Evolutionary conservation across 83 land plant species (phyloP).

Genomic region (Diphasiastrum complanatum): DNA sequence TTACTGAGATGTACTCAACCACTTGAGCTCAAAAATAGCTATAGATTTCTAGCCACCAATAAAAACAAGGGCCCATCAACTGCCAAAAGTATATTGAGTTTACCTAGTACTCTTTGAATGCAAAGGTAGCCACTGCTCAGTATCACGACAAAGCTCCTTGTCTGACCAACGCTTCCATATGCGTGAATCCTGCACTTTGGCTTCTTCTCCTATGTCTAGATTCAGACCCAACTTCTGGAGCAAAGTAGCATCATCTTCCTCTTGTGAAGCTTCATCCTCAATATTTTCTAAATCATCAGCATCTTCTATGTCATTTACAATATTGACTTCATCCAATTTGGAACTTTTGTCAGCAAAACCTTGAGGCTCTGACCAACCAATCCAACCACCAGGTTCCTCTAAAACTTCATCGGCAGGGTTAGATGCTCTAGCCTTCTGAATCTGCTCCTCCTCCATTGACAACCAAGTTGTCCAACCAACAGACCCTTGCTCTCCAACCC

Average conservation of each 20-base stretch:
- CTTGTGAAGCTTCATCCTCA: constrained; percentile 34
- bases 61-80: constrained; percentile 9
- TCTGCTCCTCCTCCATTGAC: constrained; percentile 69
- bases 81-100: too few species aligned
- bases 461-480: constrained; percentile 91
- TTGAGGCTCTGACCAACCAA: constrained; percentile 71
- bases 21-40: too few species aligned
- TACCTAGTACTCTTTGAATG: constrained; percentile 25
- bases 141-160: constrained; percentile 60
- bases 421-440: constrained; percentile 28
- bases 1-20: too few species aligned
- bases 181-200: constrained; percentile 57
- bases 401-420: constrained; percentile 21
- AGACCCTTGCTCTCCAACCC: constrained; percentile 89
- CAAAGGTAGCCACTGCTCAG: constrained; percentile 86
- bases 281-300: constrained; percentile 26
- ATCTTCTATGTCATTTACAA: constrained; percentile 17
- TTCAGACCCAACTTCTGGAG: constrained; percentile 72
- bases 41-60: background rate
- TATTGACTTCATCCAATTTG: background rate
- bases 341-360: constrained; percentile 1
- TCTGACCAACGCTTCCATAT: constrained; percentile 81
- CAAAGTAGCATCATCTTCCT: constrained; percentile 60
- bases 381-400: constrained; percentile 62
- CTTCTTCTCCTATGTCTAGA: constrained; percentile 45